A percentile compares a stretch with the other conserved stretches of the same genome.
These are phyloP conservation scores for Penicillium sp. DNA, from an alignment of 2,329 filamentous ascomycete genomes.

Conservation along the genomic window DNA sequence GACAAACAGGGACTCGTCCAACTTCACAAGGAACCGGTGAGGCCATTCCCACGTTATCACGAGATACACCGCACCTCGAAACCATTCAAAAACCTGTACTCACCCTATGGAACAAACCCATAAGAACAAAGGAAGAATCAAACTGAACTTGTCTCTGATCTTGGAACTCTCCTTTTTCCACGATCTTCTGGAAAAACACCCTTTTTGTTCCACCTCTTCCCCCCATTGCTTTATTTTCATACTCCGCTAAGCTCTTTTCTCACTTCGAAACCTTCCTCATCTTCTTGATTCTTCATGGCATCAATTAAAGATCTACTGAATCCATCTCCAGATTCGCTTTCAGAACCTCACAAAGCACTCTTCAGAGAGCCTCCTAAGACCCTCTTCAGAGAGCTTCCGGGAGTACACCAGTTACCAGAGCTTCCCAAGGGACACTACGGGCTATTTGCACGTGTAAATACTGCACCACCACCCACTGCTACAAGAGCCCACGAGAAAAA, in stretches of 20 bases:
- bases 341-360: neutral
- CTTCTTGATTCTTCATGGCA: neutral
- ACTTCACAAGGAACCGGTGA: conserved; percentile 15
- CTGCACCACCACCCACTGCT: neutral
- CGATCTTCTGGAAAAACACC: conserved; percentile 28
- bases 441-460: neutral
- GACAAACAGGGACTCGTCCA: conserved; percentile 21
- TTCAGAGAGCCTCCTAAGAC: neutral
- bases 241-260: conserved; percentile 1
- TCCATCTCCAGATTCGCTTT: neutral
- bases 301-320: conserved; percentile 5
- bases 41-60: neutral
- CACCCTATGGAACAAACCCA: conserved; percentile 19
- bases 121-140: conserved; percentile 22
- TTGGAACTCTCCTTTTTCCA: conserved; percentile 11
- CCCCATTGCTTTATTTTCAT: conserved; percentile 9
- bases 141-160: conserved; percentile 17
- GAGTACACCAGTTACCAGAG: neutral
- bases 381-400: too few relatives aligned
- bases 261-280: conserved; percentile 1
- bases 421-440: neutral
- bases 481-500: conserved; percentile 22
- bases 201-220: conserved; percentile 15
- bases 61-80: conserved; percentile 14
- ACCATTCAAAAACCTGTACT: conserved; percentile 17